phyloP scores from a whole-genome alignment of 257 asterid species.

The Solanum virginianum region DNA sequence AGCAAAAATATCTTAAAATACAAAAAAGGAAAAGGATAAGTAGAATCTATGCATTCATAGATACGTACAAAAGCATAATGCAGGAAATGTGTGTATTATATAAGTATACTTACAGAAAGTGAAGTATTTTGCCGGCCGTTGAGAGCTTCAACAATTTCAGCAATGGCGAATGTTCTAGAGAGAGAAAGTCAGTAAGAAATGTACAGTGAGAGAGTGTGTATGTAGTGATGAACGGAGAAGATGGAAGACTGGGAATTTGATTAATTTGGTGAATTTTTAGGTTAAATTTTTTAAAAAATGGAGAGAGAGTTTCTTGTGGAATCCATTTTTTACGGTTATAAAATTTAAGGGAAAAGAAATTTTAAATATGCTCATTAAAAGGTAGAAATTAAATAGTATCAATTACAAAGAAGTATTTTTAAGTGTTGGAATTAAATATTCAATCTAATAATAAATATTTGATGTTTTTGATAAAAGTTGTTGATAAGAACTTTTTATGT shows the following conservation, averaged over 20 bases:
- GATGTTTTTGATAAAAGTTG: not conserved
- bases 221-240: not conserved
- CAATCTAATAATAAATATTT: not conserved
- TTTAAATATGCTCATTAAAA: not conserved
- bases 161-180: slow-evolving; percentile 2
- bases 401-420: not conserved
- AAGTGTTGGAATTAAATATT: not conserved
- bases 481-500: not conserved
- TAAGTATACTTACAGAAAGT: not conserved
- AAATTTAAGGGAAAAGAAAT: not conserved
- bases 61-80: not conserved
- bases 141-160: slow-evolving; percentile 23
- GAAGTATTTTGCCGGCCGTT: slow-evolving; percentile 30
- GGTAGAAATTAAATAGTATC: not conserved
- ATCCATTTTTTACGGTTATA: slow-evolving; percentile 10
- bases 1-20: not conserved
- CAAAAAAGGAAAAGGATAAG: not conserved
- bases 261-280: not conserved
- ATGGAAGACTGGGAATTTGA: not conserved
- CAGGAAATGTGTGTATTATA: not conserved
- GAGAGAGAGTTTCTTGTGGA: not conserved
- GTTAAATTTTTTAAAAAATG: not conserved
- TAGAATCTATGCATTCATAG: not conserved
- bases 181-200: slow-evolving; percentile 8
- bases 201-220: not conserved